Conservation (phyloP, 441 rosid species). For the Erodium trifolium region DNA sequence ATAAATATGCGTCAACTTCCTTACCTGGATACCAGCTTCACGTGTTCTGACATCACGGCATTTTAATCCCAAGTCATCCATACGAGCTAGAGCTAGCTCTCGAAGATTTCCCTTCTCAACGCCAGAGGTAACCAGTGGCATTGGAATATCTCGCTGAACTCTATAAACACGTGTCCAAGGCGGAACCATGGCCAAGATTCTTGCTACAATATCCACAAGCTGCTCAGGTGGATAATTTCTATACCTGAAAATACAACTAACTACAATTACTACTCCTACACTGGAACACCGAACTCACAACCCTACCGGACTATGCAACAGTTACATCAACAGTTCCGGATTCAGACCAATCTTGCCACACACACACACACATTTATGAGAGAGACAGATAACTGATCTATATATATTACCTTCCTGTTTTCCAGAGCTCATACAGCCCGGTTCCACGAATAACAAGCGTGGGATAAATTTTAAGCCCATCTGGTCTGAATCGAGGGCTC, state of each 20-base stretch:
- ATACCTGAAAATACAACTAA: constrained; percentile 41
- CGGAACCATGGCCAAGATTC: constrained; percentile 97
- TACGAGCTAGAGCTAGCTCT: constrained; percentile 89
- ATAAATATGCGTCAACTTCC: constrained; percentile 11
- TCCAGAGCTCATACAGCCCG: constrained; percentile 97
- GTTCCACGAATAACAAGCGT: constrained; percentile 98
- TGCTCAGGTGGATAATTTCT: constrained; percentile 97
- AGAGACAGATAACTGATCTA: neutral
- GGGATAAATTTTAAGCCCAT: constrained; percentile 97
- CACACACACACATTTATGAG: neutral
- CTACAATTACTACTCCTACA: constrained; percentile 8
- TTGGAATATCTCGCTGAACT: constrained; percentile 96
- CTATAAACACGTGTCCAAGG: constrained; percentile 99
- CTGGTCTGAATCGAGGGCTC: constrained; percentile 91
- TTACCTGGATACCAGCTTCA: constrained; percentile 98
- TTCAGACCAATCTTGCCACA: neutral
- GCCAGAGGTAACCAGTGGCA: constrained; percentile 98
- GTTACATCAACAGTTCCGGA: too few relatives aligned
- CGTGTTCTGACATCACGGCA: constrained; percentile 98
- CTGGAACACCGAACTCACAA: constrained; percentile 11
- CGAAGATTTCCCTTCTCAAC: constrained; percentile 99
- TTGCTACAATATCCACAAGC: constrained; percentile 92
- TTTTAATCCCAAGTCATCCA: constrained; percentile 96
- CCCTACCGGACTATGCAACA: too few relatives aligned
- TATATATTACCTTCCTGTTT: constrained; percentile 72